Conservation (phyloP, 2,329 filamentous ascomycete species). For the Hirsutella minnesotensis region DNA sequence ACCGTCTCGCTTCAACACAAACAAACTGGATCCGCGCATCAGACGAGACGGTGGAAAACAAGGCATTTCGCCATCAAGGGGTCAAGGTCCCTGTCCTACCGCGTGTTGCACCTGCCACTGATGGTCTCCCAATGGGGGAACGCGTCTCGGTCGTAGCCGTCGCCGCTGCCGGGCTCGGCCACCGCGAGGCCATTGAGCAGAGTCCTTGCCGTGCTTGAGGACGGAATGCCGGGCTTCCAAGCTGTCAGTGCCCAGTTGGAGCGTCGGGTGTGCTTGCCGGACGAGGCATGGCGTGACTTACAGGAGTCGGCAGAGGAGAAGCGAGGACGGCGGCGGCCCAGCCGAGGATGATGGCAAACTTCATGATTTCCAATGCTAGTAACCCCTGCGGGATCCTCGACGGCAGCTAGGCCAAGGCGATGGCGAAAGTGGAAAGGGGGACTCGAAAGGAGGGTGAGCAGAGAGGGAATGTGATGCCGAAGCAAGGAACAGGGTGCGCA, state of each 20-base stretch:
- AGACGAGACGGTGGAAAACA: neutral
- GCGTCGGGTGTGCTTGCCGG: too few relatives aligned
- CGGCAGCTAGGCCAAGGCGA: too few relatives aligned
- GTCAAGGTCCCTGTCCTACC: conserved; percentile 19
- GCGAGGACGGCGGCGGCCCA: too few relatives aligned
- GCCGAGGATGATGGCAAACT: too few relatives aligned
- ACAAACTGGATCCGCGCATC: conserved; percentile 34
- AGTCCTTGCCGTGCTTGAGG: conserved; percentile 39
- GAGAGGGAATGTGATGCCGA: too few relatives aligned
- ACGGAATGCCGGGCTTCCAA: conserved; percentile 50
- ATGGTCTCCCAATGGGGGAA: conserved; percentile 64
- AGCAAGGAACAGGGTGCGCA: too few relatives aligned
- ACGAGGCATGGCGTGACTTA: too few relatives aligned
- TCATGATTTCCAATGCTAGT: too few relatives aligned
- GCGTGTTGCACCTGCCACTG: conserved; percentile 56
- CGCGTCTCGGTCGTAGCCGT: conserved; percentile 50
- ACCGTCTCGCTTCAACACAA: conserved; percentile 64
- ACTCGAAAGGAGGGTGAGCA: too few relatives aligned
- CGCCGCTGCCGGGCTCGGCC: conserved; percentile 37
- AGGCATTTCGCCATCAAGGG: neutral
- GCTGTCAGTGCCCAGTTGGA: neutral
- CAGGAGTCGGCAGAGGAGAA: conserved; percentile 13
- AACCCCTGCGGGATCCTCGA: too few relatives aligned
- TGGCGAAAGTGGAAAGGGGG: too few relatives aligned
- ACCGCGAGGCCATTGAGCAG: conserved; percentile 49